Base-by-base conservation (phyloP, 768 basidiomycete genomes). In the Amanita molliuscula region DNA sequence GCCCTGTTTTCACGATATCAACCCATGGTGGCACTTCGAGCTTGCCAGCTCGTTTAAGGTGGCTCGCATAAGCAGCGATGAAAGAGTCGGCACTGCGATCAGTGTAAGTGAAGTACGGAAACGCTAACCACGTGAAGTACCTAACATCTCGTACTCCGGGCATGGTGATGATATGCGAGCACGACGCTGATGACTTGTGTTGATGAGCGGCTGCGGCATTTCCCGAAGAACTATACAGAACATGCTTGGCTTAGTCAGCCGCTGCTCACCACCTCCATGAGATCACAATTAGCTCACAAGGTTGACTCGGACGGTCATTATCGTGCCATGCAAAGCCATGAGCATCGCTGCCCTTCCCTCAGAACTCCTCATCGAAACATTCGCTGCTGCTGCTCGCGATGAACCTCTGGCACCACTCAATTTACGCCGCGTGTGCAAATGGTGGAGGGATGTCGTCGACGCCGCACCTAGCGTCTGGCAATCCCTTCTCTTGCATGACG, bases 1-100 rank as follows among this genome's bases (percentile, higher is more conserved):
- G 74, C 66, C 90, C 95, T 54, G 96, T 99, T 79, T 99, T 99
- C 67, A 99, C 96, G 61, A 97, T 74, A 69, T 96, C 95, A 54
- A 89, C 95, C 95, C 95, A 98, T 70, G 82, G 84, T 59, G 95
- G 95, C 54, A 98, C 89, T 75, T 99, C 94, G 63, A 99, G 89
- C 78, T 98, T 98, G 70, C 96, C 96, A 56, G 91, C 93, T 59
- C 93, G 87, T 76, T 97, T 97, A 65, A 97, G 78, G 71, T 97
- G 93, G 64, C 88, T 91, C 63, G 93, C 75, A 71, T 97, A 97
- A 60, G 93, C 93, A 54, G 77, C 61, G 70, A 97, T 96, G 76
- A 97, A 97, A 55, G 81, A 82, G 55, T 93, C 90, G 65, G 93
- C 88, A 72, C 93, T 96, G 67, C 54, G 53, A 51, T 16, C 51